These are phyloP conservation scores for Intubia oerlemansii DNA, from an alignment of 2,329 filamentous ascomycete species.

Conservation along the genomic window DNA sequence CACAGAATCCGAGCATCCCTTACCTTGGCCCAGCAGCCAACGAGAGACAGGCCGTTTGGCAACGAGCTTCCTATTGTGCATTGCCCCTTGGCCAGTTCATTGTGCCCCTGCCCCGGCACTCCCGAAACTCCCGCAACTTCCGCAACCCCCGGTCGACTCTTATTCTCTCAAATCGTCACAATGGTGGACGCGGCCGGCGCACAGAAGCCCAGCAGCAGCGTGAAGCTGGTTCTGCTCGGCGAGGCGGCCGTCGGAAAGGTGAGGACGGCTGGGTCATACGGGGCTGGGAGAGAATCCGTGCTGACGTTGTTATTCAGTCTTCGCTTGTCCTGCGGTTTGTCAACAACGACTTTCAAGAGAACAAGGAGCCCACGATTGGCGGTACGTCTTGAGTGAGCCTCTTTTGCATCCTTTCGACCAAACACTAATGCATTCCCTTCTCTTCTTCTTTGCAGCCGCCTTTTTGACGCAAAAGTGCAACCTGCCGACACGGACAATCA, in stretches of 20 bases:
- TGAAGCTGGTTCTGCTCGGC: constrained; percentile 94
- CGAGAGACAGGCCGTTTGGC: too few relatives aligned
- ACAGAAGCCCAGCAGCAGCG: constrained; percentile 99
- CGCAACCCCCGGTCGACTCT: too few relatives aligned
- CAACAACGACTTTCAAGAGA: constrained; percentile 99
- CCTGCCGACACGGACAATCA: constrained; percentile 77
- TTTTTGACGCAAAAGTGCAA: constrained; percentile 98
- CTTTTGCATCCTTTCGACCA: neutral
- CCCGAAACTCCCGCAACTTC: too few relatives aligned
- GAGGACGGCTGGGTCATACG: constrained; percentile 9
- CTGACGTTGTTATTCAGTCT: constrained; percentile 42
- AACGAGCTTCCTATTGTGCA: too few relatives aligned
- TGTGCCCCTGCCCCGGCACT: too few relatives aligned
- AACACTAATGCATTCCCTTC: neutral
- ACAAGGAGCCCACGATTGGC: constrained; percentile 98
- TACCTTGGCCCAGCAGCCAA: too few relatives aligned
- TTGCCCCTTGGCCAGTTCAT: too few relatives aligned
- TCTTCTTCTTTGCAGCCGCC: constrained; percentile 41
- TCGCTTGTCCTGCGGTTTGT: constrained; percentile 96
- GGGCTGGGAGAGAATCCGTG: neutral
- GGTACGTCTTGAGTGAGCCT: constrained; percentile 30
- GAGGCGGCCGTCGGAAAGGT: constrained; percentile 99
- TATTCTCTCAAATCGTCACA: too few relatives aligned
- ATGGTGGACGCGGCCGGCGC: too few relatives aligned
- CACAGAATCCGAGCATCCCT: too few relatives aligned